Evolutionary conservation across 2,329 filamentous ascomycete species (phyloP), one percentile per base, ranked within the genome.

Genomic region (Huntiella abstrusa): DNA sequence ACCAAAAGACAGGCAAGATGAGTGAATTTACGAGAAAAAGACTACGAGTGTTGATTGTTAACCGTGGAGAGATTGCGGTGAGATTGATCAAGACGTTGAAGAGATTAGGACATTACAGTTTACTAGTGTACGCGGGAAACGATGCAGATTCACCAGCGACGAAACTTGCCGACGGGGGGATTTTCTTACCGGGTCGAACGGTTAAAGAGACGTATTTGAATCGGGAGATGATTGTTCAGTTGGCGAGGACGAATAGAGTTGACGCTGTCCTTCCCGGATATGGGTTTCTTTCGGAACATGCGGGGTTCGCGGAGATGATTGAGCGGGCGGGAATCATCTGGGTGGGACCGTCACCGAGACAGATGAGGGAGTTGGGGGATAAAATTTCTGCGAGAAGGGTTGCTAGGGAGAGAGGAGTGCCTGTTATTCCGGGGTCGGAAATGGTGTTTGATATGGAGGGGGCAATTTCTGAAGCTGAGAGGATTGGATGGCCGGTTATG

Each of bases 31-130:
- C 22, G 8, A 28, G 22, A 28, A 28, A 28, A 28, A 28, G 22
- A 4, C 17, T 5, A 6, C 33, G 40, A 4, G 53, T 62, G n/a
- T 65, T 85, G 1, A 80, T 85, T 52, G 80, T 80, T 7, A 86
- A 85, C 55, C 68, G 81, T 52, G 81, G 80, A 51, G 80, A 84
- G 55, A 84, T 84, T 53, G 81, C 81, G 16, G 63, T 83, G 59
- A 73, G 81, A 48, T 80, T 85, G 35, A 74, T 77, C 51, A 66
- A 70, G 41, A 83, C 80, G 13, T 73, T 80, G 13, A 68, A 72
- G 12, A 69, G 75, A 51, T 71, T 80, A 56, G 77, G 77, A 19
- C 75, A 84, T 53, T 68, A 70, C 39, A 77, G 79, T 7, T 78
- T 80, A 3, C 80, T 80, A 0, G 67, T 84, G 43, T 84, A 83